Conservation (phyloP, 2,329 filamentous ascomycete species). For the Epichloe baconii region DNA sequence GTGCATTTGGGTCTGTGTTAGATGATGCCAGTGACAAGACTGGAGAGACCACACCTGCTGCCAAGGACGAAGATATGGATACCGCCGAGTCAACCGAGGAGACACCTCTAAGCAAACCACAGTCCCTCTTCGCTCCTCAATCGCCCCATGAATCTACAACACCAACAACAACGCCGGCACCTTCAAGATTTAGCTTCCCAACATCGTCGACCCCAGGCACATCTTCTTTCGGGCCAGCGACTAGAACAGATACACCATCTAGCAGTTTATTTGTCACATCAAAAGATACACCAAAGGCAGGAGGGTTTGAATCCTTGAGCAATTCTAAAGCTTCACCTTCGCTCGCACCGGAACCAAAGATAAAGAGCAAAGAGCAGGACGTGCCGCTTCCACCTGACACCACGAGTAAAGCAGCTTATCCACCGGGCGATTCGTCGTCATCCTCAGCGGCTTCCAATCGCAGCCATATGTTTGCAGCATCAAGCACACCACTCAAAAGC, state of each 20-base stretch:
- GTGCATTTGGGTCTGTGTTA: slow-evolving; percentile 46
- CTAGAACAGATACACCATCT: slow-evolving; percentile 13
- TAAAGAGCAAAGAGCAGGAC: slow-evolving; percentile 24
- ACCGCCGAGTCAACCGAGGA: slow-evolving; percentile 19
- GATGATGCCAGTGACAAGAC: slow-evolving; percentile 30
- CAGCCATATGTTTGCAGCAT: slow-evolving; percentile 17
- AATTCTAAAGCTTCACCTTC: slow-evolving; percentile 8
- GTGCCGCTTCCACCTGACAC: slow-evolving; percentile 40
- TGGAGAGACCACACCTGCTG: slow-evolving; percentile 18
- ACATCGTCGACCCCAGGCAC: slow-evolving; percentile 20
- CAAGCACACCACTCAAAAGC: slow-evolving; percentile 14
- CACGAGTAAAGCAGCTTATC: slow-evolving; percentile 38
- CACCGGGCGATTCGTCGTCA: slow-evolving; percentile 37
- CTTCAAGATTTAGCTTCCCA: slow-evolving; percentile 31
- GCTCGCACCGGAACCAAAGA: slow-evolving; percentile 14
- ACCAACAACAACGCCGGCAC: slow-evolving; percentile 38
- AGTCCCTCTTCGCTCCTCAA: slow-evolving; percentile 17
- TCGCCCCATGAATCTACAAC: slow-evolving; percentile 27
- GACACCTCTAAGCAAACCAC: slow-evolving; percentile 24
- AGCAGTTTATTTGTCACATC: slow-evolving; percentile 17
- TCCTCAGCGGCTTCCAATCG: slow-evolving; percentile 33
- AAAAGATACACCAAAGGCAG: slow-evolving; percentile 15
- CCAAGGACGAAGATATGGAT: slow-evolving; percentile 43
- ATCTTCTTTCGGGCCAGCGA: slow-evolving; percentile 23
- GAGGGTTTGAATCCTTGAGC: slow-evolving; percentile 13